These are phyloP conservation scores for Plenodomus biglobosus DNA, from an alignment of 2,329 filamentous ascomycete species.

Conservation along the genomic window DNA sequence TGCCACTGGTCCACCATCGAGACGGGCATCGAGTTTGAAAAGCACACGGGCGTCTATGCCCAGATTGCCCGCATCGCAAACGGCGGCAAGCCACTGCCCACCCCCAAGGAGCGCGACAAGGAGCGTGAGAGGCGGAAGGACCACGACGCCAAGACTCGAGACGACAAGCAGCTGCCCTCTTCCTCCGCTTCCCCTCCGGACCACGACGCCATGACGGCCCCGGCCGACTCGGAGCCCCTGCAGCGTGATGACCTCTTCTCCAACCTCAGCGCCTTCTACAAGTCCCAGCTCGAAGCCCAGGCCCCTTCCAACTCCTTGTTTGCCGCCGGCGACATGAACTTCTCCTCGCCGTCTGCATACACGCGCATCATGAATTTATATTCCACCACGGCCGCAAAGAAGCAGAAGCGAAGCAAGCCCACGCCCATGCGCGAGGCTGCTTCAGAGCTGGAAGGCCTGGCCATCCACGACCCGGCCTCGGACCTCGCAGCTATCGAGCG, in stretches of 20 bases:
- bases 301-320: slow-evolving; percentile 53
- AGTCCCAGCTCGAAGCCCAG: slow-evolving; percentile 65
- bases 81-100: slow-evolving; percentile 44
- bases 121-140: slow-evolving; percentile 43
- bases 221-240: slow-evolving; percentile 34
- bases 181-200: too few relatives aligned
- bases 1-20: slow-evolving; percentile 93
- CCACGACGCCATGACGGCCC: slow-evolving; percentile 9
- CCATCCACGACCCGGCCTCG: slow-evolving; percentile 59
- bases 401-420: slow-evolving; percentile 63
- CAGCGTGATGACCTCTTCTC: slow-evolving; percentile 72
- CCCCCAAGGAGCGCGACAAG: slow-evolving; percentile 45
- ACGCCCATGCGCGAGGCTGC: slow-evolving; percentile 80
- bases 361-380: slow-evolving; percentile 92
- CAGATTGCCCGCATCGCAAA: slow-evolving; percentile 73
- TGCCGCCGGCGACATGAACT: slow-evolving; percentile 52
- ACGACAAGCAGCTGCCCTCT: slow-evolving; percentile 16
- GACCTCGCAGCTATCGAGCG: slow-evolving; percentile 62
- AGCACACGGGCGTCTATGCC: slow-evolving; percentile 78
- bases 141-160: slow-evolving; percentile 23
- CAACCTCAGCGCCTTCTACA: slow-evolving; percentile 78
- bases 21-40: slow-evolving; percentile 86
- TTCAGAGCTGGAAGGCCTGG: slow-evolving; percentile 69
- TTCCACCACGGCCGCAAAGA: slow-evolving; percentile 57
- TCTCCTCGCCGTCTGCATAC: slow-evolving; percentile 76